Percentiles rank a stretch among this genome's conserved stretches.
These are phyloP conservation scores for Podaxis mareebaensis DNA, from an alignment of 768 basidiomycete species.

Conservation along the genomic window DNA sequence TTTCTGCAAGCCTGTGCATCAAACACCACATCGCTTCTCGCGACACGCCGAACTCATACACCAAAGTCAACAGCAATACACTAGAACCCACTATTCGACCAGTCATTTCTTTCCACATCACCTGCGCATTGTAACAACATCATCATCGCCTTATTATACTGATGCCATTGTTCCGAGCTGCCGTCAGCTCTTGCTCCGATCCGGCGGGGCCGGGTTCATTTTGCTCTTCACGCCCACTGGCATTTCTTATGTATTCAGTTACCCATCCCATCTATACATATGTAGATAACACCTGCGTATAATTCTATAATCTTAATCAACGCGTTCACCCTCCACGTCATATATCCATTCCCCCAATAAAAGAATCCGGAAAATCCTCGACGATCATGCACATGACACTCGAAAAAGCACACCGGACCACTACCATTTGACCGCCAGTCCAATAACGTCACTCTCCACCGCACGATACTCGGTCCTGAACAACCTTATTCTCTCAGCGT, in stretches of 20 bases:
- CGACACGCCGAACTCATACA: background rate
- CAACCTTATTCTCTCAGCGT: slow-evolving; percentile 44
- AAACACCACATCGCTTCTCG: slow-evolving; percentile 11
- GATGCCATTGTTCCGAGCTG: slow-evolving; percentile 10
- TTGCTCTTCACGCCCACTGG: background rate
- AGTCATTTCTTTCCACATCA: background rate
- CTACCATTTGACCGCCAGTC: slow-evolving; percentile 75
- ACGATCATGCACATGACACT: background rate
- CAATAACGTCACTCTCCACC: slow-evolving; percentile 83
- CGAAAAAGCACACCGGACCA: background rate
- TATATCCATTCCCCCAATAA: background rate
- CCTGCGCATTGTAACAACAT: slow-evolving; percentile 12
- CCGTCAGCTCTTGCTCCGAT: slow-evolving; percentile 9
- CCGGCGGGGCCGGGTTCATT: slow-evolving; percentile 8
- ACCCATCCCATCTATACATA: slow-evolving; percentile 13
- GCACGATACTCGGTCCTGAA: slow-evolving; percentile 84
- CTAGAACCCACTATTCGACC: background rate
- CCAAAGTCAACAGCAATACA: background rate
- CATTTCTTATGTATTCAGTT: background rate
- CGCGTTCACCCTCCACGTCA: background rate
- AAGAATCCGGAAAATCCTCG: background rate
- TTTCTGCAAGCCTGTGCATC: slow-evolving; percentile 14
- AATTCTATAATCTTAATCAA: slow-evolving; percentile 18
- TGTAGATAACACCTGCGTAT: slow-evolving; percentile 10
- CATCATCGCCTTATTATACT: slow-evolving; percentile 4